These are phyloP conservation scores for Capsella rubella DNA, from an alignment of 441 rosid species.

Conservation along the genomic window DNA sequence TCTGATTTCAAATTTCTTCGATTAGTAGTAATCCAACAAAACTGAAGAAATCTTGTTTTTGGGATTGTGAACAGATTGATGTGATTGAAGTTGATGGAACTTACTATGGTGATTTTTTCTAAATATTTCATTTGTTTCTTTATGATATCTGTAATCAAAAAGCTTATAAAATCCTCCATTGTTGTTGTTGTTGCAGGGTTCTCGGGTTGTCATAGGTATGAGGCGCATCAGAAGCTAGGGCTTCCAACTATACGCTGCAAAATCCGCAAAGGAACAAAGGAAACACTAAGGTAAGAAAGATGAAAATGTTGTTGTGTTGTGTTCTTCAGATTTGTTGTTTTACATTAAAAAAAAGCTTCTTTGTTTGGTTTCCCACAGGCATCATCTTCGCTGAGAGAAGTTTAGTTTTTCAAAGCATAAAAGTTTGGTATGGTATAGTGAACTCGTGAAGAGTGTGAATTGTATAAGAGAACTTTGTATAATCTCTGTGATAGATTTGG, in stretches of 20 bases:
- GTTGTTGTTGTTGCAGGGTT: slow-evolving; percentile 58
- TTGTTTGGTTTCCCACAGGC: slow-evolving; percentile 41
- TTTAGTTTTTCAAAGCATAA: too few species aligned
- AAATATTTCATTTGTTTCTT: neutral
- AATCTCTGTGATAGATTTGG: neutral
- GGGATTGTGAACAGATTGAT: slow-evolving; percentile 68
- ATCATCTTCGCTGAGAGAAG: slow-evolving; percentile 50
- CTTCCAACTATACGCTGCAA: slow-evolving; percentile 88
- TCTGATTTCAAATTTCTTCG: neutral
- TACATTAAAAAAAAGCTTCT: neutral
- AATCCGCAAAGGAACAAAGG: slow-evolving; percentile 85
- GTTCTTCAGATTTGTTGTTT: neutral
- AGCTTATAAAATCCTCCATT: neutral
- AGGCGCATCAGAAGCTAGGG: slow-evolving; percentile 86
- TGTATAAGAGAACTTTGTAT: neutral
- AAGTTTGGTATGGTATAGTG: neutral
- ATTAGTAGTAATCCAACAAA: neutral
- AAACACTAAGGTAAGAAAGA: slow-evolving; percentile 66
- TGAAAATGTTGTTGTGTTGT: neutral
- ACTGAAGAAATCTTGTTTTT: neutral
- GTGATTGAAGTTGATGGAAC: slow-evolving; percentile 93
- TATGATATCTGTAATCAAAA: neutral
- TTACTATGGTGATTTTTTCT: slow-evolving; percentile 60
- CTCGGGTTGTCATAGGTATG: slow-evolving; percentile 92
- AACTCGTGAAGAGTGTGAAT: neutral